Evolutionary conservation across 805 yeast genomes (phyloP).

Genomic region (Starmerella asiatica): DNA sequence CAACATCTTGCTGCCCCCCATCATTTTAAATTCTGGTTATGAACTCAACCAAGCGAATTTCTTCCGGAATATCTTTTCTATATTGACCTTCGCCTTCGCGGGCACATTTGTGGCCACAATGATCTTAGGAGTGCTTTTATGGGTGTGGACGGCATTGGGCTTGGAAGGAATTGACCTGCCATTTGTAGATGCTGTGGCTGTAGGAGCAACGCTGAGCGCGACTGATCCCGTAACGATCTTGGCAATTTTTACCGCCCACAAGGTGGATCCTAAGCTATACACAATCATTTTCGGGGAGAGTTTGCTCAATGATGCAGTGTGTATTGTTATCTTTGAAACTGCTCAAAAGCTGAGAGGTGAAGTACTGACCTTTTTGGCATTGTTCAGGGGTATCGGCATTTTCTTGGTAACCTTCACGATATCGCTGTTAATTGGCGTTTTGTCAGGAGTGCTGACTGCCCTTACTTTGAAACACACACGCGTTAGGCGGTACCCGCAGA

Average conservation of each 20-base stretch:
- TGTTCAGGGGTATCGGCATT: constrained; percentile 83
- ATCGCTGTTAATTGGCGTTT: constrained; percentile 76
- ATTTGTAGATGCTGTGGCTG: constrained; percentile 92
- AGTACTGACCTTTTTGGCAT: constrained; percentile 42
- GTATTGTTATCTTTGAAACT: constrained; percentile 98
- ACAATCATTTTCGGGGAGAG: constrained; percentile 97
- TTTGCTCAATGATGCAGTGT: constrained; percentile 87
- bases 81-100: constrained; percentile 86
- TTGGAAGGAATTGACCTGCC: constrained; percentile 77
- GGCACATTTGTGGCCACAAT: constrained; percentile 90
- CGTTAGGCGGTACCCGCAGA: constrained; percentile 87
- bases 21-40: constrained; percentile 89
- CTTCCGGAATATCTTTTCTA: constrained; percentile 81
- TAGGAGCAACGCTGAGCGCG: constrained; percentile 95
- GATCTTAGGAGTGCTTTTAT: constrained; percentile 78
- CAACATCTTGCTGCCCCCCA: constrained; percentile 88
- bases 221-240: constrained; percentile 97
- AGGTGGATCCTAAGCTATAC: constrained; percentile 93
- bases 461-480: constrained; percentile 81
- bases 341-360: constrained; percentile 92
- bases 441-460: constrained; percentile 81
- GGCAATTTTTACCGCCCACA: constrained; percentile 91
- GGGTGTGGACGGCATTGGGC: constrained; percentile 82
- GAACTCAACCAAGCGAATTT: constrained; percentile 93
- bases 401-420: constrained; percentile 88